These are phyloP conservation scores for Colletotrichum australisinense DNA, from an alignment of 2,329 filamentous ascomycete genomes.

Conservation along the genomic window DNA sequence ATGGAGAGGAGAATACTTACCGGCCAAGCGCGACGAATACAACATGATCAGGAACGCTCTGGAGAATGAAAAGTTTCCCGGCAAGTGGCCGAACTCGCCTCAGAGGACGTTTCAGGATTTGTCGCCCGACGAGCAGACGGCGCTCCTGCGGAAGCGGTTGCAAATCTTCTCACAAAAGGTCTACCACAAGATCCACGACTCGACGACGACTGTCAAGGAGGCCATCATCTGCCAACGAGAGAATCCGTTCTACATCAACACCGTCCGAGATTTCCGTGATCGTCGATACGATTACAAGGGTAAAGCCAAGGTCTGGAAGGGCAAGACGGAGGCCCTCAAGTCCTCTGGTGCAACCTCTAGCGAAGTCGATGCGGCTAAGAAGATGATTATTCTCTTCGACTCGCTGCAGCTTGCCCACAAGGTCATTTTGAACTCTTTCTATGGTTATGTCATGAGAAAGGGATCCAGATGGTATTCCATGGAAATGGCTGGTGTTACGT, in stretches of 20 bases:
- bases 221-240: constrained; percentile 98
- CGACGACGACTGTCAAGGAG: constrained; percentile 90
- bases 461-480: constrained; percentile 99
- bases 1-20: constrained; percentile 97
- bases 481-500: constrained; percentile 99
- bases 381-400: constrained; percentile 98
- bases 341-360: constrained; percentile 78
- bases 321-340: constrained; percentile 90
- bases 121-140: constrained; percentile 82
- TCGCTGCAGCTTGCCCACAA: constrained; percentile 97
- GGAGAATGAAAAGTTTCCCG: constrained; percentile 92
- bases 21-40: constrained; percentile 96
- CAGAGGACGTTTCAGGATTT: constrained; percentile 84
- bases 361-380: constrained; percentile 94
- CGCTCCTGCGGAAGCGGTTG: constrained; percentile 84
- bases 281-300: constrained; percentile 98
- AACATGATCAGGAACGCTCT: constrained; percentile 97
- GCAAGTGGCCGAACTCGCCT: constrained; percentile 77
- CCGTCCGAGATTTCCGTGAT: constrained; percentile 95
- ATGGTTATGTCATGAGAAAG: constrained; percentile 99
- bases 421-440: constrained; percentile 99
- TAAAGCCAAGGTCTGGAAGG: constrained; percentile 98
- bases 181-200: constrained; percentile 98
- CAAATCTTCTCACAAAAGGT: constrained; percentile 98
- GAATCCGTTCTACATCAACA: constrained; percentile 98